Evolutionary conservation across 208 protist species (phyloP), one percentile per base, ranked within the genome.

Genomic region (Acanthamoeba healyi): DNA sequence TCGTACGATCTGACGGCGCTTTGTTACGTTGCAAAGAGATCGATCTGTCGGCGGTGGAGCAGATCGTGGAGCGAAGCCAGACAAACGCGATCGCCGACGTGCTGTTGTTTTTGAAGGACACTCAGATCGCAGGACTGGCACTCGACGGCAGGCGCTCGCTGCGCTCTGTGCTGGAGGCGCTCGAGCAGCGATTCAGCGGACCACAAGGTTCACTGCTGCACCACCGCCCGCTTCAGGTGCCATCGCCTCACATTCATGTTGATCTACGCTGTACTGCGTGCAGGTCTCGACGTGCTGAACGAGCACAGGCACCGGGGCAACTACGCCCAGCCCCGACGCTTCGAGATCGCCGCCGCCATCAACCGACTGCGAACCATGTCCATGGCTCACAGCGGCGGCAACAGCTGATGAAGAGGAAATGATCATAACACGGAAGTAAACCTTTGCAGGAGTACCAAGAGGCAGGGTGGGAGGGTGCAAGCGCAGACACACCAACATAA

Each of bases 31-130:
- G 46, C 24, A 96, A 97, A 84, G 95, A 95, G 44, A 96, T 99
- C 58, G 96, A 98, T 86, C 67, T 99, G 24, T 92, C 94, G 0
- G 77, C 97, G 17, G 95, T 98, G 79, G 98, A 99, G 94, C 98
- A 99, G 96, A 95, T 99, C 65, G 97, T 98, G 22, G 98, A 99
- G 90, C 97, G 98, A 44, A 97, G 97, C 29, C 98, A 99, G 95
- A 94, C 98, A 44, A 97, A 98, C 82, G 97, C 96, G 22, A 98
- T 99, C 74, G 97, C 96, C 32, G 97, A 98, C 32, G 70, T 44
- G 22, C 40, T 94, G 24, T 2, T 93, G 46, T 61, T 95, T 38
- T 29, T 95, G 34, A 61, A 90, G 29, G 34, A 89, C 54, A 70
- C 22, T 10, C 90, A 32, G 14, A 24, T 44, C 15, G 26, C 74